These are phyloP conservation scores for Fusarium sp. DNA, from an alignment of 2,329 filamentous ascomycete genomes.

Conservation along the genomic window DNA sequence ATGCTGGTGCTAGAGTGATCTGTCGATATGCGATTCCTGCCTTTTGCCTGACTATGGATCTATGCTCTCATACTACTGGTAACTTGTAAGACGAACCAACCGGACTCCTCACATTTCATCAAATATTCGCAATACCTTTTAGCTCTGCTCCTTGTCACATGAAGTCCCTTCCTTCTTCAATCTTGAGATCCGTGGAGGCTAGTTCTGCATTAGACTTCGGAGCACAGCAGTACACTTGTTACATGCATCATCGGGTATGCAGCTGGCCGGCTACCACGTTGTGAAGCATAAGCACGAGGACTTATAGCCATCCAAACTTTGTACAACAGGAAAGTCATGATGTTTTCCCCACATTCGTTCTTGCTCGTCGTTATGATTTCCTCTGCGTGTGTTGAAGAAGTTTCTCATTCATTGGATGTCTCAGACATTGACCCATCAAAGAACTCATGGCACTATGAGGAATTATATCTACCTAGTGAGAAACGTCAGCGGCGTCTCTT, in stretches of 20 bases:
- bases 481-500: neutral
- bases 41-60: too few species aligned
- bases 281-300: slow-evolving; percentile 1
- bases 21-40: neutral
- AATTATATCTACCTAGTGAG: neutral
- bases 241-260: slow-evolving; percentile 18
- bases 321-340: neutral
- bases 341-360: neutral
- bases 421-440: neutral
- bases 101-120: neutral
- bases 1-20: neutral
- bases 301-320: slow-evolving; percentile 1
- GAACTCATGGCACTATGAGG: neutral
- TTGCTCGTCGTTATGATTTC: neutral
- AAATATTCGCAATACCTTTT: neutral
- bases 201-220: neutral
- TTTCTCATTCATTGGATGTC: neutral
- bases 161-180: neutral
- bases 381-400: neutral
- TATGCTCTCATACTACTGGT: too few species aligned
- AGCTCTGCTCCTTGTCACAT: neutral
- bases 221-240: slow-evolving; percentile 11
- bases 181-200: neutral
- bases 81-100: neutral
- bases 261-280: slow-evolving; percentile 11